Evolutionary conservation across 768 basidiomycete species (phyloP).

Genomic region (Dioszegia aurantiaca): DNA sequence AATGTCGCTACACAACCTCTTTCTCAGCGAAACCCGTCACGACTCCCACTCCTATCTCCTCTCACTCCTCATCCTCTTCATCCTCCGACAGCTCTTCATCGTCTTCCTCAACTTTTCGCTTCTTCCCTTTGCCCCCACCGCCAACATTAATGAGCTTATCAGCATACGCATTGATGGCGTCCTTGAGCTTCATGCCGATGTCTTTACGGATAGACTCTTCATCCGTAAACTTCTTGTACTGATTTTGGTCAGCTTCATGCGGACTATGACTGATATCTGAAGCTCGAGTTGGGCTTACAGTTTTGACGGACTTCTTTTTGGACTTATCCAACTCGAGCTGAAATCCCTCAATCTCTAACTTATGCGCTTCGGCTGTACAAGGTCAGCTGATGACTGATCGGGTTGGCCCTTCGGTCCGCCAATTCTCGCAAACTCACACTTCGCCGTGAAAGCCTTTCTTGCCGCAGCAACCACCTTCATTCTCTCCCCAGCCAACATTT

Average conservation of each 20-base stretch:
- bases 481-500: not conserved
- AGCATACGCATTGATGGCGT: constrained; percentile 1
- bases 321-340: constrained; percentile 7
- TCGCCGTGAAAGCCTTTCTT: not conserved
- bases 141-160: not conserved
- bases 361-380: constrained; percentile 14
- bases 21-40: too few relatives aligned
- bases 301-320: constrained; percentile 8
- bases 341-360: constrained; percentile 11
- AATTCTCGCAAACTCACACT: constrained; percentile 9
- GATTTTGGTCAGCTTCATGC: not conserved
- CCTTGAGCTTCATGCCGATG: constrained; percentile 14
- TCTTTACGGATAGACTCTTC: constrained; percentile 12
- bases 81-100: constrained; percentile 4
- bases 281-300: constrained; percentile 9
- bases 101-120: constrained; percentile 1
- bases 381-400: too few relatives aligned
- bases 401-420: too few relatives aligned
- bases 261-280: too few relatives aligned
- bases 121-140: not conserved
- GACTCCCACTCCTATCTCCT: not conserved
- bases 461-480: constrained; percentile 1
- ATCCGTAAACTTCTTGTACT: constrained; percentile 24
- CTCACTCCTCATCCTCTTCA: not conserved
- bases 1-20: too few relatives aligned